These are phyloP conservation scores for Phanerodontia chrysosporium DNA, from an alignment of 768 basidiomycete genomes.

Conservation along the genomic window DNA sequence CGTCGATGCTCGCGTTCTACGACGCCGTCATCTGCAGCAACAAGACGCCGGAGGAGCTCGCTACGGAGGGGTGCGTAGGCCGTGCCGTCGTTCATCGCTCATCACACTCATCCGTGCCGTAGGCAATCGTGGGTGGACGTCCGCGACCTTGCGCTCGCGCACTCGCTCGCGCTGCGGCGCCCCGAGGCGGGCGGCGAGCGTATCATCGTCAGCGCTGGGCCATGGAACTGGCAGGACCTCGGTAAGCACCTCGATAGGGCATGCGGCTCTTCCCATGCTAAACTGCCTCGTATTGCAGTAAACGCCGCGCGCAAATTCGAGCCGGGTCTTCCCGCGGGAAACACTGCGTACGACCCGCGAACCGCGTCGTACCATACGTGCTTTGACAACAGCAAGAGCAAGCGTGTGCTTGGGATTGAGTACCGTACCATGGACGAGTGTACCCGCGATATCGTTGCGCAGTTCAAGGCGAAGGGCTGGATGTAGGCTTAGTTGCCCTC, in stretches of 20 bases:
- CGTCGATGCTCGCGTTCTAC: constrained; percentile 34
- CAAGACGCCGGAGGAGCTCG: neutral
- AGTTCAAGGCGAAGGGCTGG: constrained; percentile 12
- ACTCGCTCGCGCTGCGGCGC: constrained; percentile 10
- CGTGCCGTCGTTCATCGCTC: neutral
- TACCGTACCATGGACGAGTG: constrained; percentile 17
- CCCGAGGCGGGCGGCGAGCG: constrained; percentile 32
- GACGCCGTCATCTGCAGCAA: constrained; percentile 23
- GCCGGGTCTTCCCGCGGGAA: constrained; percentile 7
- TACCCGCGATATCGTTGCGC: constrained; percentile 17
- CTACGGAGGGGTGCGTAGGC: neutral
- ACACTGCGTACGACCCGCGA: constrained; percentile 14
- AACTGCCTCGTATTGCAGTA: neutral
- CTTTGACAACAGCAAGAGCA: constrained; percentile 9
- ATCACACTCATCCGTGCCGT: neutral
- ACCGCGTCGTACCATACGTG: constrained; percentile 17
- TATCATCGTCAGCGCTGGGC: constrained; percentile 27
- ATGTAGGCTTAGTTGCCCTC: too few relatives aligned
- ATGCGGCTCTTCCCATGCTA: too few relatives aligned
- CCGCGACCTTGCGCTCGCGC: constrained; percentile 14
- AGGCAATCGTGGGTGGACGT: constrained; percentile 17
- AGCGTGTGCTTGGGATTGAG: constrained; percentile 17
- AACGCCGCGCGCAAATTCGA: constrained; percentile 7
- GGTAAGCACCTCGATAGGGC: neutral
- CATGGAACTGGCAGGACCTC: constrained; percentile 11